Evolutionary conservation across 2,329 filamentous ascomycete species (phyloP).

Genomic region (Fusarium heterosporum): DNA sequence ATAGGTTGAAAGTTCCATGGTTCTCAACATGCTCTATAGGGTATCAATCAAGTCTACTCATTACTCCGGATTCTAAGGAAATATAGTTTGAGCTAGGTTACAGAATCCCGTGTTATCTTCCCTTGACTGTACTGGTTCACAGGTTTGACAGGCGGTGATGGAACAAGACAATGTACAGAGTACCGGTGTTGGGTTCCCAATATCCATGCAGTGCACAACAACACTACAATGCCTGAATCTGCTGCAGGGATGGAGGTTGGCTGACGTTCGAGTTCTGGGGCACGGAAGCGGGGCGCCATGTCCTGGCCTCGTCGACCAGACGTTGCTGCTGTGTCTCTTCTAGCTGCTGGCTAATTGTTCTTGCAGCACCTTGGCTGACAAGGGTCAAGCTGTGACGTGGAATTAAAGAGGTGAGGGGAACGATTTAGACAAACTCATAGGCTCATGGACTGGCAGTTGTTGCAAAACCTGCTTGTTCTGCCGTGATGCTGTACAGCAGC

Average conservation of each 20-base stretch:
- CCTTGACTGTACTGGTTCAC: constrained; percentile 9
- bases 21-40: not conserved
- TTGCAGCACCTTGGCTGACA: constrained; percentile 15
- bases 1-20: not conserved
- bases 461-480: constrained; percentile 23
- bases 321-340: constrained; percentile 26
- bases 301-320: constrained; percentile 16
- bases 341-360: constrained; percentile 22
- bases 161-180: not conserved
- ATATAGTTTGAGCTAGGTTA: not conserved
- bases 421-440: constrained; percentile 16
- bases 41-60: not conserved
- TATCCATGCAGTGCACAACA: constrained; percentile 18
- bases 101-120: not conserved
- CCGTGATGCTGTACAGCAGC: constrained; percentile 17
- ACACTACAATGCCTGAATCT: constrained; percentile 19
- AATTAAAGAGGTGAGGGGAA: constrained; percentile 24
- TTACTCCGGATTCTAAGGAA: not conserved
- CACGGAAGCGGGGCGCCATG: constrained; percentile 17
- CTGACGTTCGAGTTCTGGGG: constrained; percentile 29
- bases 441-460: constrained; percentile 15
- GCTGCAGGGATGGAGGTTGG: constrained; percentile 32
- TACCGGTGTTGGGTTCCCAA: constrained; percentile 24
- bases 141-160: constrained; percentile 28
- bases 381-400: constrained; percentile 30